These are phyloP conservation scores for Chlorella sp. DNA, from an alignment of 139 green algal genomes.

Conservation along the genomic window DNA sequence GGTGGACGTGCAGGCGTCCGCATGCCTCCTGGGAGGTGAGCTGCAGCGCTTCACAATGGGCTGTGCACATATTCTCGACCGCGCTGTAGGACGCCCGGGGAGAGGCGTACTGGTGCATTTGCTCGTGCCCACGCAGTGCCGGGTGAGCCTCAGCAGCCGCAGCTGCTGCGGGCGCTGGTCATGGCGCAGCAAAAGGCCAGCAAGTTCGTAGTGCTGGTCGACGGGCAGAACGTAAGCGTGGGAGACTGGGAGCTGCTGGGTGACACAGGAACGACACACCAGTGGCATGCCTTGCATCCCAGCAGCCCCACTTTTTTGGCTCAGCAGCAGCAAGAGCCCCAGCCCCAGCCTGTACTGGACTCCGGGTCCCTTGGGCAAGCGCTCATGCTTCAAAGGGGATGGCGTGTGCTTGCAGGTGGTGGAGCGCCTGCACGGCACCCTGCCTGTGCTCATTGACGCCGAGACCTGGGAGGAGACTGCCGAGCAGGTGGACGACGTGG, in stretches of 20 bases:
- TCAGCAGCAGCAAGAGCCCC: too few relatives aligned
- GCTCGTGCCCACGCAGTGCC: neutral
- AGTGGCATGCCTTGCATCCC: too few relatives aligned
- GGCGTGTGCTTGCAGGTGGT: conserved; percentile 23
- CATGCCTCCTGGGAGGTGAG: conserved; percentile 36
- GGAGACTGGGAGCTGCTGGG: too few relatives aligned
- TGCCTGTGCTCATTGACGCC: conserved; percentile 50
- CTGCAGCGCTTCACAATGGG: neutral
- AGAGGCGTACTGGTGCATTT: neutral
- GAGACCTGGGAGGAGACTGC: conserved; percentile 50
- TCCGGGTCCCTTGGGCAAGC: too few relatives aligned
- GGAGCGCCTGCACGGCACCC: conserved; percentile 25
- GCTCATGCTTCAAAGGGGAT: too few relatives aligned
- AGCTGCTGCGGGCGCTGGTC: neutral
- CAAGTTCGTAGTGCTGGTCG: neutral
- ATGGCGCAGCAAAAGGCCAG: neutral
- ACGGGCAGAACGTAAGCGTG: too few relatives aligned
- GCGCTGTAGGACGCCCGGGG: too few relatives aligned
- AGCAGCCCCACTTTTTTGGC: too few relatives aligned
- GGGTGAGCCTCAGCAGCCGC: neutral
- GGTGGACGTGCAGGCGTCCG: conserved; percentile 27
- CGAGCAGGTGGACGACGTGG: conserved; percentile 60
- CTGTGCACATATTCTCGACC: neutral
- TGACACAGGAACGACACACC: too few relatives aligned
- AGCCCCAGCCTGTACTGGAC: too few relatives aligned